These are phyloP conservation scores for Neurospora pannonica DNA, from an alignment of 495 filamentous ascomycete genomes.

Conservation along the genomic window DNA sequence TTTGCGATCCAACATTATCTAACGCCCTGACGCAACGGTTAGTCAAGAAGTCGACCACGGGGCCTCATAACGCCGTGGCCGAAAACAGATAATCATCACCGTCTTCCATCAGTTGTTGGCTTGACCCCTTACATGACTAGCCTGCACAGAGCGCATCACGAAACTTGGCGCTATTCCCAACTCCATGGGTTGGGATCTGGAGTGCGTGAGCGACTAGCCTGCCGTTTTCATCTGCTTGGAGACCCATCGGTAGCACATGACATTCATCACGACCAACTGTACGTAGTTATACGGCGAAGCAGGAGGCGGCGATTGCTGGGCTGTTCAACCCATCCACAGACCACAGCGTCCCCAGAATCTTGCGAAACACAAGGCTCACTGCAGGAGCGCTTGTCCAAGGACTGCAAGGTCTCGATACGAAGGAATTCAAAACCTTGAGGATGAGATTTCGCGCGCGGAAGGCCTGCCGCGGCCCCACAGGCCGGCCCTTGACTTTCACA, in stretches of 20 bases:
- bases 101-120: neutral
- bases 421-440: neutral
- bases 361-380: neutral
- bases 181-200: slow-evolving; percentile 5
- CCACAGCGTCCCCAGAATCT: neutral
- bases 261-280: neutral
- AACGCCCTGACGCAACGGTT: neutral
- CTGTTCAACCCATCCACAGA: neutral
- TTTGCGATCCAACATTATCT: neutral
- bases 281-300: neutral
- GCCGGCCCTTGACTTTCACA: neutral
- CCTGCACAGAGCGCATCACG: slow-evolving; percentile 3
- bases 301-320: neutral
- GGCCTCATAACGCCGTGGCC: neutral
- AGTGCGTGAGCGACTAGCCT: neutral
- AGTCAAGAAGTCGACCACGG: neutral
- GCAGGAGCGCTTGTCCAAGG: neutral
- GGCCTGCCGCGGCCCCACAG: neutral
- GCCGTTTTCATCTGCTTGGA: neutral
- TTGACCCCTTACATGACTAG: neutral
- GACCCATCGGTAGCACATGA: neutral
- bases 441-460: neutral
- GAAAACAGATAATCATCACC: neutral
- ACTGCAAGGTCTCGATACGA: neutral
- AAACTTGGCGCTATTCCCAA: slow-evolving; percentile 11